Evolutionary conservation across 176 grass and related monocot genomes (phyloP), one percentile per base, ranked within the genome.

Genomic region (Zizania latifolia): DNA sequence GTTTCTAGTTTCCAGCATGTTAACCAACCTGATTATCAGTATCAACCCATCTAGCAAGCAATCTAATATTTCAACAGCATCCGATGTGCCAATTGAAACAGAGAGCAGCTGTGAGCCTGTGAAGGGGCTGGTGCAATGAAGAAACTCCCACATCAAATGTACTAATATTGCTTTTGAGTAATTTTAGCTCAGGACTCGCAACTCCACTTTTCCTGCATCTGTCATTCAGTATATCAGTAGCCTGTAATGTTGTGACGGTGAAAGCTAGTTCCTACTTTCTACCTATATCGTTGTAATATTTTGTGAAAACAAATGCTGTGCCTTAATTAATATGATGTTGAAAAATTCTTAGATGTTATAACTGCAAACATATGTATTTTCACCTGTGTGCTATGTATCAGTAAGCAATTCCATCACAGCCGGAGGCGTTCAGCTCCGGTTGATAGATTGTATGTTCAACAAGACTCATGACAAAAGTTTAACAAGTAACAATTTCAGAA

Each of bases 11-110:
- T 87, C 37, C 17, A 72, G 17, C 34, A 37, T 28, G 2, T 12
- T 28, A 77, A 65, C 5, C 44, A 41, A 16, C 27, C 45, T 22
- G 12, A 44, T 24, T 54, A 61, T 51, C 5, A 51, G 21, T 63
- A 64, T 65, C 23, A 34, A 72, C 23, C 21, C 22, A 23, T 75
- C 15, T 82, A 62, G 64, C 35, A 71, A 58, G 22, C 63, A 77
- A 21, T 29, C 4, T 64, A 65, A 21, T 45, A 38, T 55, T 26
- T 39, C 39, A n/a, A 37, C 19, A 0, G 0, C 28, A 36, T 60
- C 28, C 5, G 24, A 15, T 46, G n/a, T 33, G 1, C 1, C 17
- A 32, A 44, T 45, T 31, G 1, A 29, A 55, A 39, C 6, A 6
- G 0, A 45, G 1, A 11, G 2, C 21, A 68, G 10, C 14, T 34